Evolutionary conservation across 257 asterid genomes (phyloP), one percentile per base, ranked within the genome.

Genomic region (Plantago elongata): DNA sequence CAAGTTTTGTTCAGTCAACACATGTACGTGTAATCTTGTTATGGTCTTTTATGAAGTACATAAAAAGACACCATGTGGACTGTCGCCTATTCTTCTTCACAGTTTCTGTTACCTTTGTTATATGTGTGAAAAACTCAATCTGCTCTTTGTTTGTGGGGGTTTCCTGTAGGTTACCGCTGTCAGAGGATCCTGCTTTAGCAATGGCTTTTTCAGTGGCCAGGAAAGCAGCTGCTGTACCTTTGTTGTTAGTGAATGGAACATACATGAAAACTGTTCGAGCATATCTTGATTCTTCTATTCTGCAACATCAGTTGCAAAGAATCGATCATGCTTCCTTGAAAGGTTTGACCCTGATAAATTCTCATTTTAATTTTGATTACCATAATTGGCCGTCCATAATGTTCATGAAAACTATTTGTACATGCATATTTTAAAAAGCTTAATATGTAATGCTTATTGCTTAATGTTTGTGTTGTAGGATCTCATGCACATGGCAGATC

Each of bases 191-290:
- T 76, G 89, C 96, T 63, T 73, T 92, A 83, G 96, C 99, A 57
- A 92, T 92, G 97, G 96, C 96, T 3, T 92, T 92, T 72, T 87
- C 99, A 54, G 96, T 83, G 64, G 89, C 99, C 66, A 79, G 96
- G 77, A 80, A 95, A 77, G 97, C 99, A 52, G 96, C 99, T 71
- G 88, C 96, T 67, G 94, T 92, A 22, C 99, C 99, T 12, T 71
- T 77, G 54, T 81, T 92, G 65, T 96, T 92, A 61, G 99, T 92
- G 71, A 92, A 92, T 75, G 99, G 99, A 69, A 92, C 99, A 34
- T 89, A 86, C 62, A 81, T 97, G 60, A 92, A 84, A 79, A 89
- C 99, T 58, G 90, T 85, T 40, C 95, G 94, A 34, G 78, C 97
- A 27, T 92, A 86, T 84, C 89, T 89, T 55, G 99, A 92, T 78